Base-by-base conservation (phyloP, 495 filamentous ascomycete species). In the Articulospora tetracladia region DNA sequence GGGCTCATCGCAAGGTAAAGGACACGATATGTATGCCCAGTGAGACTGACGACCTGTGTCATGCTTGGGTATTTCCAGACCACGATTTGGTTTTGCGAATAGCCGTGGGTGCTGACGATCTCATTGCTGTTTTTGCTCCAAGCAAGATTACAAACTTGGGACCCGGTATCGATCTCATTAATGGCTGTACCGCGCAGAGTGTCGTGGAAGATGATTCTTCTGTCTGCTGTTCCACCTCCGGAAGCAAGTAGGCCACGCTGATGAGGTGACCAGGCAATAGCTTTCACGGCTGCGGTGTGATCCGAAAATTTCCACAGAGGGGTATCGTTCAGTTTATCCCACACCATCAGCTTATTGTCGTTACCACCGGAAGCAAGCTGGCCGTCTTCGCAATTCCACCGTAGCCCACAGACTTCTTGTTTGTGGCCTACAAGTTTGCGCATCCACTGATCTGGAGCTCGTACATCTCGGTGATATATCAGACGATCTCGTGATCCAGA, bases 31-130 rank as follows among this genome's bases (percentile, higher is more conserved):
- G 94, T 98, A 71, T 98, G 94, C 0, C 94, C 94, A 0, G 95
- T 98, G 34, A 98, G 76, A 59, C 89, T 95, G 15, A 89, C 94
- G 6, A 98, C 91, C 66, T 97, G 94, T 39, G 89, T 90, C 95
- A 98, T 98, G 67, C 85, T 89, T 1, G 94, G 94, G 70, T 98
- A 98, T 70, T 98, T 98, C 94, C 94, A 98, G 58, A 98, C 87
- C 19, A 98, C 92, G 64, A 98, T 97, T 70, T 97, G 93, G 68
- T 98, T 96, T 70, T 98, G 95, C 57, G 83, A 88, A 76, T 96
- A 98, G n/a, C 94, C 94, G 69, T 98, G 94, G 3, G 94, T 98
- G 41, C 87, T 92, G 61, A 98, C 94, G 65, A 98, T 88, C 75
- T 98, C 94, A 70, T 97, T 96, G 25, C 88, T 93, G 68, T 96